Evolutionary conservation across 352 stramenopile genomes (phyloP).

Genomic region (Phytophthora lateralis): DNA sequence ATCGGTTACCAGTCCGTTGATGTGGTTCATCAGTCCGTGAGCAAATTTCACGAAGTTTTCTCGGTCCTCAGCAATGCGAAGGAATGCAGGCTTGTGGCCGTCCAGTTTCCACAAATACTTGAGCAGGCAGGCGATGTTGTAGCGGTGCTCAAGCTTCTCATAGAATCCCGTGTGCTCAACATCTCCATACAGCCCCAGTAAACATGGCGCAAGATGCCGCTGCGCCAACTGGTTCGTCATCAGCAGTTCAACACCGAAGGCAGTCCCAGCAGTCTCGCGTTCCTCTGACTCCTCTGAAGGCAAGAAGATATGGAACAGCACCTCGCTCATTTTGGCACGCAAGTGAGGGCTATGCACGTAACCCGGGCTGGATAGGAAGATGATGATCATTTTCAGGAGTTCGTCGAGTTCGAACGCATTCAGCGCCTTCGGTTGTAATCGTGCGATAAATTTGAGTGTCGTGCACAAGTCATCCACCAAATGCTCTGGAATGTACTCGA

Average conservation of each 20-base stretch:
- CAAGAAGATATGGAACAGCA: slow-evolving; percentile 97
- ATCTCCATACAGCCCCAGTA: slow-evolving; percentile 98
- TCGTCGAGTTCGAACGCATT: slow-evolving; percentile 85
- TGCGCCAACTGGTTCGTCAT: slow-evolving; percentile 73
- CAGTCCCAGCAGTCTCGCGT: slow-evolving; percentile 62
- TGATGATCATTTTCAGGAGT: slow-evolving; percentile 91
- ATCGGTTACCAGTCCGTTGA: slow-evolving; percentile 95
- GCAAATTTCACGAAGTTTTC: slow-evolving; percentile 98
- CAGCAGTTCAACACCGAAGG: slow-evolving; percentile 64
- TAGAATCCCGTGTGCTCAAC: slow-evolving; percentile 99
- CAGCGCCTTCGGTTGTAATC: slow-evolving; percentile 87
- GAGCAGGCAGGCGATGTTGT: slow-evolving; percentile 96
- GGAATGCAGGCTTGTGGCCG: slow-evolving; percentile 95
- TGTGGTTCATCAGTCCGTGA: slow-evolving; percentile 99
- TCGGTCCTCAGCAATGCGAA: slow-evolving; percentile 92
- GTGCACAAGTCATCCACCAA: slow-evolving; percentile 95
- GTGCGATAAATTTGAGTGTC: slow-evolving; percentile 92
- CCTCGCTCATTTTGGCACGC: slow-evolving; percentile 95
- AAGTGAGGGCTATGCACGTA: slow-evolving; percentile 93
- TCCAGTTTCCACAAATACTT: slow-evolving; percentile 97
- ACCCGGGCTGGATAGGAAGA: slow-evolving; percentile 89
- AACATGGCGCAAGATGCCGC: slow-evolving; percentile 92
- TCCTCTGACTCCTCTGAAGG: slow-evolving; percentile 85
- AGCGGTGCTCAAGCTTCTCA: slow-evolving; percentile 96
- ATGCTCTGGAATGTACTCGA: slow-evolving; percentile 94